Base-by-base conservation (phyloP, 495 filamentous ascomycete genomes). In the Aspergillus mulundensis region DNA sequence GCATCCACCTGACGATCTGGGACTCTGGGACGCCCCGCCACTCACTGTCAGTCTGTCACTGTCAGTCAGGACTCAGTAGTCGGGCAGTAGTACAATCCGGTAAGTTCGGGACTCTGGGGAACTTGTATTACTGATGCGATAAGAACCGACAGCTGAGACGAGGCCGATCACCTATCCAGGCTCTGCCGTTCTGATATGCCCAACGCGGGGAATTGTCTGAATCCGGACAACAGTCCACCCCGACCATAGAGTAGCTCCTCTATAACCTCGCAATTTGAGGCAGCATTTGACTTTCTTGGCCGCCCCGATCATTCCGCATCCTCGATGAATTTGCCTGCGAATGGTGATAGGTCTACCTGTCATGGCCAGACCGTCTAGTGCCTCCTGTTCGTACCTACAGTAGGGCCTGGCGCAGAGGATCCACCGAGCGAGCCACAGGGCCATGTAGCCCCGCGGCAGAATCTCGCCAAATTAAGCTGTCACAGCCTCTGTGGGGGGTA, bases 331-430 rank as follows among this genome's bases (percentile, higher is more conserved):
- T 56, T 15, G 24, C 23, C 53, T 19, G 53, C 21, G 53, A 23
- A n/a, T 34, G 38, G 25, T 57, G 45, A 57, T 38, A 57, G 54
- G 23, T 54, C 42, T 19, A 6, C 16, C 21, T 45, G 16, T 46
- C 11, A 36, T 46, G 30, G 30, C 28, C 30, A 32, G 40, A 24
- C 25, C 16, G 28, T n/a, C 7, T 12, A 21, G 32, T 23, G 30
- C 32, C 18, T 32, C 34, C 46, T 49, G 47, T 16, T 25, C 23
- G 20, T 45, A 40, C n/a, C 38, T 16, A 16, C 14, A 49, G 46
- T 11, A 49, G 46, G 45, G 16, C 15, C 25, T 18, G 18, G 25
- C 25, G 23, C 46, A 10, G 24, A n/a, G 28, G 25, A 15, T 2
- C 32, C 25, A 28, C 25, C 3, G 25, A 28, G 25, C 25, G 25